Base-by-base conservation (phyloP, 2,329 filamentous ascomycete species). In the Botryotinia calthae region DNA sequence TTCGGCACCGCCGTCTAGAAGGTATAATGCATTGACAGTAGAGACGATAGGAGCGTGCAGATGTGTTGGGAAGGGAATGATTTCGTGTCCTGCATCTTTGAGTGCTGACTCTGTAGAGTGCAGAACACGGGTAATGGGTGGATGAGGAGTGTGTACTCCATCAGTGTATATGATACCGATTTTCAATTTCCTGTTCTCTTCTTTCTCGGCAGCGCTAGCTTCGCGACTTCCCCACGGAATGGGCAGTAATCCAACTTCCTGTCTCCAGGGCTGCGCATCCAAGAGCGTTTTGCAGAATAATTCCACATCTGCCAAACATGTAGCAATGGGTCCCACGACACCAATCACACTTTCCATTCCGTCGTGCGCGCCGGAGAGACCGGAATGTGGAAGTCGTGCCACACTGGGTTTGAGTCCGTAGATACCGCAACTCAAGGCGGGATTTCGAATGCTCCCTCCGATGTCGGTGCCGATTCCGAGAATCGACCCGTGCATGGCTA, bases 181-280 rank as follows among this genome's bases (percentile, higher is more conserved):
- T 51, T 81, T 82, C 2, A 83, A 81, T 0, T 73, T 75, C 78
- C 81, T 81, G 22, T 20, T 31, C 31, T 63, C 40, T 44, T 51
- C 42, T 0, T 62, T 40, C 22, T 20, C 20, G 2, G 4, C 28
- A 5, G 16, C 20, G 6, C 4, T 3, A 22, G 5, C 5, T 6
- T 64, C 62, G 2, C 62, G 42, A 34, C n/a, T 12, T 72, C 44
- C 77, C 86, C 87, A 89, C 0, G 86, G 85, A 1, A 88, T 83
- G 0, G 85, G 85, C 0, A 87, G 77, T 42, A 85, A 82, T 58
- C 84, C 85, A 1, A 86, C 85, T 69, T 89, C 87, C 14, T 81
- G 73, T 0, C 82, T 78, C 86, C 87, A 88, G 0, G 86, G 86
- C 71, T 85, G 80, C 2, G 74, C 64, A 31, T 69, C 66, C 37